These are phyloP conservation scores for Aspergillus oerlinghausenensis DNA, from an alignment of 2,329 filamentous ascomycete species.

Conservation along the genomic window DNA sequence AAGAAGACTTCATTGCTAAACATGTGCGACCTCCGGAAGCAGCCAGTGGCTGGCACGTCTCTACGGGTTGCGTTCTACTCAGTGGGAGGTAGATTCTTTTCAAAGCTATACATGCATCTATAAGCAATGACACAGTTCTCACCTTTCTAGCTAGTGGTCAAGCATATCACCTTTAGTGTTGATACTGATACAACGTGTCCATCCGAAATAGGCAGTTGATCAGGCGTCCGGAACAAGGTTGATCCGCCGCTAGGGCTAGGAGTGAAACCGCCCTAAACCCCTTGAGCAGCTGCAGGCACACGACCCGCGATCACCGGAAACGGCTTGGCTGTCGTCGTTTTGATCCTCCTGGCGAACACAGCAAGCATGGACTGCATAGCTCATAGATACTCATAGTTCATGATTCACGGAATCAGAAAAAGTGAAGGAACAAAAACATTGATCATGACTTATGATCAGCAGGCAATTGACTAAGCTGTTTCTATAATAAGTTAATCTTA, in stretches of 20 bases:
- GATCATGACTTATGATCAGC: not conserved
- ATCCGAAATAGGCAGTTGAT: not conserved
- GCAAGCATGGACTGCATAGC: not conserved
- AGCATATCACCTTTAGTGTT: too few species aligned
- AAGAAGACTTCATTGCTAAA: not conserved
- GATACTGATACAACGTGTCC: too few species aligned
- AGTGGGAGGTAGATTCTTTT: too few species aligned
- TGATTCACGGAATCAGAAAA: not conserved
- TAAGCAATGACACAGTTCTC: too few species aligned
- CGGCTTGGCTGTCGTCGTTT: not conserved
- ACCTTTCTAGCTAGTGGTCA: too few species aligned
- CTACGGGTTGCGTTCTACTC: not conserved
- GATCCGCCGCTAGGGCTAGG: not conserved
- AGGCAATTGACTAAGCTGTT: not conserved
- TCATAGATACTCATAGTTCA: not conserved
- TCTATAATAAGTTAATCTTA: not conserved
- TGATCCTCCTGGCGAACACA: not conserved
- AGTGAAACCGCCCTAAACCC: not conserved
- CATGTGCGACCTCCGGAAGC: not conserved
- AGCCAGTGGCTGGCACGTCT: not conserved
- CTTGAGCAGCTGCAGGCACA: conserved; percentile 6
- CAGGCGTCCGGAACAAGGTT: not conserved
- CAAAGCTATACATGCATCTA: not conserved
- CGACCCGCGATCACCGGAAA: conserved; percentile 10
- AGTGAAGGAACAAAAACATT: not conserved